Evolutionary conservation across 768 basidiomycete species (phyloP), one percentile per base, ranked within the genome.

Genomic region (Hydnum rufescens): DNA sequence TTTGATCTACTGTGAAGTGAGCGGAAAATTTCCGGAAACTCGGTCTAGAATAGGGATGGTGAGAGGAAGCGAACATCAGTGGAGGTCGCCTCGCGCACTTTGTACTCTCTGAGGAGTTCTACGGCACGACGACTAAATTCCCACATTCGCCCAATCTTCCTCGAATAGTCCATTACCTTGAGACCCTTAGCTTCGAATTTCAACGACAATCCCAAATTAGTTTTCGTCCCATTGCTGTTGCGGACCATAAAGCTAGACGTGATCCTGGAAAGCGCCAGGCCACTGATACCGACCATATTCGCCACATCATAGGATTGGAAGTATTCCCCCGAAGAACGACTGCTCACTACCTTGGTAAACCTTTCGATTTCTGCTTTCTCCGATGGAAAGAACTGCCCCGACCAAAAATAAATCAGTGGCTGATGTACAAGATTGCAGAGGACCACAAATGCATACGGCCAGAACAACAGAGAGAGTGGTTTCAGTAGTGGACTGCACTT

Each of bases 171-270:
- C 43, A 95, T 71, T 1, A 99, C 95, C 66, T 97, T 99, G 59
- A 89, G 64, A 5, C 78, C 75, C 66, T 95, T 97, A 8, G 77
- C 84, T 61, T 99, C 95, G 57, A 95, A 99, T 64, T 99, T 99
- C 58, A 99, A 74, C 62, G 85, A 87, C 39, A 99, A 73, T 2
- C 95, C 95, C 29, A 97, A 67, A 62, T 99, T 97, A 52, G 73
- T 75, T 68, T 95, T 96, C 54, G 75, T 71, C 5, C 74, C 74
- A 60, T 87, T 87, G 0, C 74, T 68, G 0, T 75, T 75, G 53
- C 87, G 64, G 39, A 96, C 85, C 78, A 96, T 80, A 61, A 96
- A 79, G 61, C 85, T 93, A 6, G 93, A 92, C 0, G 88, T 86
- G 58, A 99, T 86, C 65, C 79, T 85, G 6, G 90, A 82, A 13